Percentiles rank a stretch among this genome's conserved stretches.
These are phyloP conservation scores for Fusarium nurragi DNA, from an alignment of 2,329 filamentous ascomycete genomes.

Conservation along the genomic window DNA sequence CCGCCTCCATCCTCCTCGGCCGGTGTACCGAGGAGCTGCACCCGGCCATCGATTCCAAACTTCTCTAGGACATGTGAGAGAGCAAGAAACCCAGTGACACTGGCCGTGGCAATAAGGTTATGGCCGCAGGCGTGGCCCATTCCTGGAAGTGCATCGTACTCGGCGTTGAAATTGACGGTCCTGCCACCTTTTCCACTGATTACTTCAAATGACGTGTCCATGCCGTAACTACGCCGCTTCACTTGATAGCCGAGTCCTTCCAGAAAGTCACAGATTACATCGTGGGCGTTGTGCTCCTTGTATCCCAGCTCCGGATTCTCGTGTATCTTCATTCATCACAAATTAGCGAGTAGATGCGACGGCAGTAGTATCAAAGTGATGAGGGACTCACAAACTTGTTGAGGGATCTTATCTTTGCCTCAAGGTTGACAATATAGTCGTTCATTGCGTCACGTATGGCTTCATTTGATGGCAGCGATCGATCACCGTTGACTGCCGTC, in stretches of 20 bases:
- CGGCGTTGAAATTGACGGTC: conserved; percentile 14
- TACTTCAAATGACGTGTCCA: conserved; percentile 9
- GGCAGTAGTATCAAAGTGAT: too few relatives aligned
- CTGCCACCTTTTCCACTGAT: conserved; percentile 1
- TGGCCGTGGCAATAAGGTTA: conserved; percentile 12
- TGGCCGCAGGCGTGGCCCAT: conserved; percentile 20
- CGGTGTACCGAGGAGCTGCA: conserved; percentile 9
- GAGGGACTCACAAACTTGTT: background rate
- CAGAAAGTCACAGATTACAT: background rate
- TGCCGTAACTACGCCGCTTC: background rate
- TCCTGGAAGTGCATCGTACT: conserved; percentile 17
- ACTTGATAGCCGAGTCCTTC: background rate
- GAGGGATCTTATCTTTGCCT: background rate
- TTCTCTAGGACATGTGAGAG: background rate
- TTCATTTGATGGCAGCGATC: background rate
- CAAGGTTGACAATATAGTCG: background rate
- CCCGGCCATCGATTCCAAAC: background rate
- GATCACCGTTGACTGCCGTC: too few relatives aligned
- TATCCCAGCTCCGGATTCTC: conserved; percentile 12
- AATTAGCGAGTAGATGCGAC: background rate
- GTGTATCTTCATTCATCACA: background rate
- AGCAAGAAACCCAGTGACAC: background rate
- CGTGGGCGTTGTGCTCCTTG: conserved; percentile 1
- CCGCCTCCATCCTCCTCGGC: conserved; percentile 17
- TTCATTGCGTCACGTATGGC: background rate